These are phyloP conservation scores for Wickerhamomyces sp. DNA, from an alignment of 1,139 yeast genomes.

Conservation along the genomic window DNA sequence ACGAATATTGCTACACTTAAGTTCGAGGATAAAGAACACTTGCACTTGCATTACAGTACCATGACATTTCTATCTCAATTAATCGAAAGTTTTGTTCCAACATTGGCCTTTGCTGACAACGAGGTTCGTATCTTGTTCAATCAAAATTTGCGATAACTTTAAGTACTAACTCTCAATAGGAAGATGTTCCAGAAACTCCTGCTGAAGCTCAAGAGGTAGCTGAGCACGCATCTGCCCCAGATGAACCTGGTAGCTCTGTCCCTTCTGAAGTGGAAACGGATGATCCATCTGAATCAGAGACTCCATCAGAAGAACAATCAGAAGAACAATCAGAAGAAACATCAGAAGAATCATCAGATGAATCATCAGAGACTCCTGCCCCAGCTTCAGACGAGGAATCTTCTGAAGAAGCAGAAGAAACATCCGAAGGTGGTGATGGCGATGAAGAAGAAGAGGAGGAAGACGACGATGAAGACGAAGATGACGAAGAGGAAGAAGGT, in stretches of 20 bases:
- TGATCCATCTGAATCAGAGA: neutral
- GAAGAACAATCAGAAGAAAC: neutral
- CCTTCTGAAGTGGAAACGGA: neutral
- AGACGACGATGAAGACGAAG: constrained; percentile 36
- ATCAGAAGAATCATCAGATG: constrained; percentile 8
- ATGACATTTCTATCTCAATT: constrained; percentile 50
- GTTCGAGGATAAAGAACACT: too few relatives aligned
- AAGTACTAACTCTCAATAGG: neutral
- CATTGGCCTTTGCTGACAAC: constrained; percentile 74
- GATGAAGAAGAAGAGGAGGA: constrained; percentile 29
- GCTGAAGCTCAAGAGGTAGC: constrained; percentile 2
- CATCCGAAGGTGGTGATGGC: constrained; percentile 19
- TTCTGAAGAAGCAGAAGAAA: constrained; percentile 8
- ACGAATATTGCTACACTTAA: too few relatives aligned
- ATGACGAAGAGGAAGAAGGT: constrained; percentile 78
- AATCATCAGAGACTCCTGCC: constrained; percentile 3
- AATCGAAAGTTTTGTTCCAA: constrained; percentile 66
- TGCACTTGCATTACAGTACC: too few relatives aligned
- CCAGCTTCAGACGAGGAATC: too few relatives aligned
- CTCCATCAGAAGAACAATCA: constrained; percentile 2
- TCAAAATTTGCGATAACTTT: too few relatives aligned
- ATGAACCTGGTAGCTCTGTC: neutral
- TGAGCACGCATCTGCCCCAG: constrained; percentile 2
- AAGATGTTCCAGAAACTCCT: constrained; percentile 3
- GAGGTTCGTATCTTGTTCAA: constrained; percentile 8